Percentiles rank a stretch among this genome's conserved stretches.
These are phyloP conservation scores for Yamadazyma takamatsuzukensis DNA, from an alignment of 805 yeast genomes.

Conservation along the genomic window DNA sequence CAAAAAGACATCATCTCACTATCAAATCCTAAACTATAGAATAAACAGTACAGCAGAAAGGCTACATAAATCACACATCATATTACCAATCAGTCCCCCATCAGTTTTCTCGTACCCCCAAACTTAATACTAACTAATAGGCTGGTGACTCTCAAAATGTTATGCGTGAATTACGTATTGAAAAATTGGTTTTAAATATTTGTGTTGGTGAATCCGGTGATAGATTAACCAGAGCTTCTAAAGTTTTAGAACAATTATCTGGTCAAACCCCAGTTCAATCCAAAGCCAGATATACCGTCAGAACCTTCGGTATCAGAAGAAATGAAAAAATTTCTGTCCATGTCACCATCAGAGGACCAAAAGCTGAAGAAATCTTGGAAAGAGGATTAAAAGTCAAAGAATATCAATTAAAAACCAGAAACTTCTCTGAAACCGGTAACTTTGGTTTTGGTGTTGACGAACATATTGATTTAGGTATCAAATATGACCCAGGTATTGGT, in stretches of 20 bases:
- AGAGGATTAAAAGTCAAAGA: constrained; percentile 99
- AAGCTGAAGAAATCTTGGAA: constrained; percentile 92
- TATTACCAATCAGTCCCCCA: too few relatives aligned
- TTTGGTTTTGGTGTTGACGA: constrained; percentile 99
- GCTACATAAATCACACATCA: too few relatives aligned
- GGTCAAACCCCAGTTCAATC: constrained; percentile 99
- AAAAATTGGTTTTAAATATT: constrained; percentile 98
- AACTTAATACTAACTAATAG: constrained; percentile 13
- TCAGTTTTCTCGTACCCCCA: too few relatives aligned
- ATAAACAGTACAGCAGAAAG: too few relatives aligned
- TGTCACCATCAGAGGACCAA: constrained; percentile 99
- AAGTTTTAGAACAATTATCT: constrained; percentile 98
- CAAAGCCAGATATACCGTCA: constrained; percentile 99
- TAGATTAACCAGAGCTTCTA: constrained; percentile 99
- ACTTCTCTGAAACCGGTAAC: constrained; percentile 99
- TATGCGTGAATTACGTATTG: constrained; percentile 99
- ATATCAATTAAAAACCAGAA: constrained; percentile 89
- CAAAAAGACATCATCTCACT: too few relatives aligned
- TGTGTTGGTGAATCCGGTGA: constrained; percentile 99
- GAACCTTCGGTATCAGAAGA: constrained; percentile 99
- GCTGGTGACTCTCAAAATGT: constrained; percentile 63
- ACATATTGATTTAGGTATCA: constrained; percentile 99
- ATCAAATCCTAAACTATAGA: too few relatives aligned
- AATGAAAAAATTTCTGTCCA: constrained; percentile 99
- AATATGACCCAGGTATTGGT: constrained; percentile 99